Conservation (phyloP, 371 early-diverging fungal genomes). For the Funneliformis caledonium region DNA sequence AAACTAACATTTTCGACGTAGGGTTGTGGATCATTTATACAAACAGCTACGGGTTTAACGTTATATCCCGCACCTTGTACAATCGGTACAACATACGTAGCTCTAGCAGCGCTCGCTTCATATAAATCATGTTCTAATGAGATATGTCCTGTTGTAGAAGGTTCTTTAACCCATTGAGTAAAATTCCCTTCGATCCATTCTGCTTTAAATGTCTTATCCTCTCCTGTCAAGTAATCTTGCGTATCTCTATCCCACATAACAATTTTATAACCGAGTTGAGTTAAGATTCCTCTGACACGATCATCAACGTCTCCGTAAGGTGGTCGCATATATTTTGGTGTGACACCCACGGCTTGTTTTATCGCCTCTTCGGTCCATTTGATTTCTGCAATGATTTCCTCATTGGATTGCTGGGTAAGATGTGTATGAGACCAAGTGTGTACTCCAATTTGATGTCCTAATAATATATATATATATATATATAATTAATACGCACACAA, state of each 20-base stretch:
- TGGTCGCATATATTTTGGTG: conserved; percentile 56
- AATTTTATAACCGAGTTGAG: conserved; percentile 58
- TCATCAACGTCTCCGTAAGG: conserved; percentile 74
- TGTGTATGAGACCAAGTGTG: conserved; percentile 68
- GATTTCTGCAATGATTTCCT: conserved; percentile 74
- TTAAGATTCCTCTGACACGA: conserved; percentile 64
- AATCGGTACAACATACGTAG: not conserved
- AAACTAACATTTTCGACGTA: not conserved
- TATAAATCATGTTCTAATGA: conserved; percentile 37
- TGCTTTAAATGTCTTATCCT: not conserved
- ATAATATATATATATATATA: not conserved
- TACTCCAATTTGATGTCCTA: conserved; percentile 50
- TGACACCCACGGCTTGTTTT: conserved; percentile 61
- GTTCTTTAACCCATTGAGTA: conserved; percentile 18
- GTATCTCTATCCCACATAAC: conserved; percentile 51
- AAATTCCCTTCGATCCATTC: conserved; percentile 6
- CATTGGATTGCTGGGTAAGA: conserved; percentile 64
- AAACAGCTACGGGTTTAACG: conserved; percentile 11
- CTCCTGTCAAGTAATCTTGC: conserved; percentile 42
- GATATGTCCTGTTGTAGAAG: conserved; percentile 21
- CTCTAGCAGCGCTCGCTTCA: conserved; percentile 2
- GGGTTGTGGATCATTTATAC: not conserved
- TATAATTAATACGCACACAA: no score
- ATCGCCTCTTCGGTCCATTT: conserved; percentile 74
- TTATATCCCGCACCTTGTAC: conserved; percentile 4